Evolutionary conservation across 2,329 filamentous ascomycete genomes (phyloP), one percentile per base, ranked within the genome.

Genomic region (Microdochium paspali): DNA sequence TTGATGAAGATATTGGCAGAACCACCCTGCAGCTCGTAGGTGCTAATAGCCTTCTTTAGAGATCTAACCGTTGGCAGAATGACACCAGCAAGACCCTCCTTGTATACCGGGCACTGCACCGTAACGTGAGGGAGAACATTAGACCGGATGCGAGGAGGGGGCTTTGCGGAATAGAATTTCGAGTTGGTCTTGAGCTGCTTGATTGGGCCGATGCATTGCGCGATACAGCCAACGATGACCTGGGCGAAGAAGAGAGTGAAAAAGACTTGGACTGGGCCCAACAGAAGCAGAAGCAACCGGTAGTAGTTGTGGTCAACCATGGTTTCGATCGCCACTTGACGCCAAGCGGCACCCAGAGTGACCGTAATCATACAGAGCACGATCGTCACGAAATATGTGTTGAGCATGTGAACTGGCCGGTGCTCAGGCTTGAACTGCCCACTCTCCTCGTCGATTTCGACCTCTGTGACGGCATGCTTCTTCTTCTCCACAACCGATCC

Each of bases 51-150:
- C 56, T 84, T 77, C 67, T 89, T 89, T 66, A 90, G 76, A 2
- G 85, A 90, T 58, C 80, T 81, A 57, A 90, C 79, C 0, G 87
- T 91, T 7, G 87, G 87, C 20, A 74, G 77, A 57, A 90, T 90
- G 63, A 94, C 88, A 51, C 73, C 79, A 30, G 69, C 69, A 2
- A 94, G 73, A 53, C 87, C 87, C 63, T 94, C 88, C 64, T 91
- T 93, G 70, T 93, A 94, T 0, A 94, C 86, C 4, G 88, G 88
- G 62, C 87, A 90, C 60, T 95, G 88, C 39, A 94, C 85, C 3
- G 87, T 91, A 53, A 88, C 74, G 59, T 88, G 86, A 2, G 85
- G 85, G 15, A 90, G 73, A 24, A 71, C 60, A 6, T 67, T 58
- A 1, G 66, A 68, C 48, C 77, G 76, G 24, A 90, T 65, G 44